Base-by-base conservation (phyloP, 202 grass and related monocot genomes). In the Carex sylvatica region DNA sequence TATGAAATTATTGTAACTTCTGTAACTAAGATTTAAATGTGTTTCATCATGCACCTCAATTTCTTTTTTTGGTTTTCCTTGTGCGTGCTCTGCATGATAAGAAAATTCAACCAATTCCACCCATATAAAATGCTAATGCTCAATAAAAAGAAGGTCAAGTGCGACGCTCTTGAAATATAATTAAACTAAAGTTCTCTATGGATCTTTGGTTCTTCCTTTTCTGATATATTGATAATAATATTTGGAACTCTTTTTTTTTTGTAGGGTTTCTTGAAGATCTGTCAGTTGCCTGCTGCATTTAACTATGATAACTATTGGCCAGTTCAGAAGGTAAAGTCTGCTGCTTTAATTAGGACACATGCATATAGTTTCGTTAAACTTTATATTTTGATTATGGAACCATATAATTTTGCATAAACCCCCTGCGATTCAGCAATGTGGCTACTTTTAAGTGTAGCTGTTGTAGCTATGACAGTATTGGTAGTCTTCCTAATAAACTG, bases 211-310 rank as follows among this genome's bases (percentile, higher is more conserved):
- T 51, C 10, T 30, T 53, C 16, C 23, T 18, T 12, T 31, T 74
- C 18, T 75, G 14, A 56, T 56, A 55, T 56, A 35, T 56, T 33
- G 15, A 56, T 56, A 76, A 33, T 56, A 33, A 3, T 56, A 54
- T 54, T 56, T 55, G 51, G 65, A 76, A 56, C 72, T 82, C 23
- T 42, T 83, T 63, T 68, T 31, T 89, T 68, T 46, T 33, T 88
- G 26, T 81, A 98, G 92, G 95, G 95, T 84, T 98, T 92, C 82
- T 79, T 98, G 78, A 98, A 98, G 88, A 98, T 98, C 79, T 98
- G 95, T 72, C 95, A 98, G 68, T 82, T 98, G 40, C 95, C 95
- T 20, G 87, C 92, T 65, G 63, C 69, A 23, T 94, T 88, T 86
- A 93, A 98, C 83, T 98, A 95, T 74, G 90, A 98, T 80, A 98